Base-by-base conservation (phyloP, 495 filamentous ascomycete species). In the Neurospora africana region DNA sequence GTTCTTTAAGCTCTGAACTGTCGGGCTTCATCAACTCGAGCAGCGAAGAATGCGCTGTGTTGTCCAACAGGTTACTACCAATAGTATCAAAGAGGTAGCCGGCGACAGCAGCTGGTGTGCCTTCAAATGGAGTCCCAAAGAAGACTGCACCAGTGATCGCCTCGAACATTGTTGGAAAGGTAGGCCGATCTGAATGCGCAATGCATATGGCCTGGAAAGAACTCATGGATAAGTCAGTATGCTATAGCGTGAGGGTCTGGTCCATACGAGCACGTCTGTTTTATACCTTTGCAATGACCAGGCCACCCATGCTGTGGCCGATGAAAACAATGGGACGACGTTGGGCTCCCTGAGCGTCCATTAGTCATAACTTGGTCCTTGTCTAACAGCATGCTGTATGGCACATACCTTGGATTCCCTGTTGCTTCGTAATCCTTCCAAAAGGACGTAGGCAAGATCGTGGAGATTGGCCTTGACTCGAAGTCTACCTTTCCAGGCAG, bases 281-380 rank as follows among this genome's bases (percentile, higher is more conserved):
- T 30, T 30, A 30, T 30, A 65, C 81, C 68, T 82, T 81, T 61
- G 81, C 81, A 69, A 91, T 85, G 4, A 92, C 86, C 5, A 92
- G 78, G 5, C 90, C 90, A 2, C 90, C 90, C 44, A 91, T 84
- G 6, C 88, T 90, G 79, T 91, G 90, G 38, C 88, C 89, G 39
- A 40, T 40, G 39, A 40, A 40, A 0, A 40, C 13, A 2, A 40
- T 17, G 0, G 13, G 39, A 2, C 39, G 39, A 40, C 39, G 39
- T 40, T 40, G 13, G 30, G 30, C 30, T 30, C 30, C 30, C 30
- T 30, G 30, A 30, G 30, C 30, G 30, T 30, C 30, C 30, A 30
- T 30, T 30, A 30, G 30, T 30, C 30, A 30, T 30, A 3, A 30
- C 30, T 30, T 30, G 3, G 30, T 30, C 30, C 30, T 30, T 30